Conservation (phyloP, 108 stramenopile genomes). For the Nitzschia inconspicua region DNA sequence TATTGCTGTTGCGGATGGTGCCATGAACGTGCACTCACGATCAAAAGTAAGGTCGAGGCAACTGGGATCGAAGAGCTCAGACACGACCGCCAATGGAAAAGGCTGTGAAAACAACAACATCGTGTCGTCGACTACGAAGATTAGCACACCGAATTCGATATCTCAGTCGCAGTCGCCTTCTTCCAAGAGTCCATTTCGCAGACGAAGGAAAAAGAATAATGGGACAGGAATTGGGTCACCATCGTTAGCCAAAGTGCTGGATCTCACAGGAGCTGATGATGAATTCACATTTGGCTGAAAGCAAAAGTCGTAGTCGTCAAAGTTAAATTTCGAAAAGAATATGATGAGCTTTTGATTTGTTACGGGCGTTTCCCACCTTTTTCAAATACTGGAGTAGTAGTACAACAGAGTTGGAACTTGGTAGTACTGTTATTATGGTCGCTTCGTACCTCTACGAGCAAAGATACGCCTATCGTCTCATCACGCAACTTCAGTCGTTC, state of each 20-base stretch:
- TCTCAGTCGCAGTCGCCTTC: too few species aligned
- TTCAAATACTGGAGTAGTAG: too few species aligned
- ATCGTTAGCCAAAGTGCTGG: not conserved
- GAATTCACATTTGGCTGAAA: slow-evolving; percentile 10
- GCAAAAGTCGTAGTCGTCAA: too few species aligned
- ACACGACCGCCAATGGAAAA: not conserved
- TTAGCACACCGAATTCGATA: too few species aligned
- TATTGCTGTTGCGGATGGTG: not conserved
- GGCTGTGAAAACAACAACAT: not conserved
- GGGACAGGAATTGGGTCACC: not conserved
- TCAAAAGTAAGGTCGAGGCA: not conserved
- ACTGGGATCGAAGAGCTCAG: not conserved
- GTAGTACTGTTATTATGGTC: too few species aligned
- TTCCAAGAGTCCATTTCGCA: slow-evolving; percentile 2
- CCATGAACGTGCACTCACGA: not conserved
- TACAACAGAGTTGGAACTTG: too few species aligned
- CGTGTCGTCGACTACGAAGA: not conserved
- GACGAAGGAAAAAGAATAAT: not conserved
- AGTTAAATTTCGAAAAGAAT: too few species aligned
- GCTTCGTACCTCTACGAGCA: too few species aligned
- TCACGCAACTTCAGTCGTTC: too few species aligned
- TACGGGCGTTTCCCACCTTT: too few species aligned
- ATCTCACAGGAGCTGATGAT: slow-evolving; percentile 6
- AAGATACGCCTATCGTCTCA: too few species aligned
- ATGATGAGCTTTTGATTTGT: too few species aligned